These are phyloP conservation scores for Metschnikowia shivogae DNA, from an alignment of 805 yeast species.

Conservation along the genomic window DNA sequence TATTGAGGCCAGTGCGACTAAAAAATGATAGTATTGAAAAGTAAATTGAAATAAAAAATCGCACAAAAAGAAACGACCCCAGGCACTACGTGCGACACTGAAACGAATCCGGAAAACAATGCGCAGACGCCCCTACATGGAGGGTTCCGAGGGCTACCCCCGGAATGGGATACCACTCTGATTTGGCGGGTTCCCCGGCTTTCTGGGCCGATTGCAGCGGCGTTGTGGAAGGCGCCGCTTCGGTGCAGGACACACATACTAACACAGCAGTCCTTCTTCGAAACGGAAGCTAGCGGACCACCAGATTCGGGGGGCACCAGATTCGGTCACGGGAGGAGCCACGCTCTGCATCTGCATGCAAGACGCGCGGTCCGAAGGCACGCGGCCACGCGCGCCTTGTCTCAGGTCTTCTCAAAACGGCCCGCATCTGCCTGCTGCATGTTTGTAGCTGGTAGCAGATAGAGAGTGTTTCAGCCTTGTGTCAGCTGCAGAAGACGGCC, in stretches of 20 bases:
- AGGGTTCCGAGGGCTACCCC: not conserved
- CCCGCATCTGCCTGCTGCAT: too few relatives aligned
- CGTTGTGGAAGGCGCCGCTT: too few relatives aligned
- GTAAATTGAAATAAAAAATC: not conserved
- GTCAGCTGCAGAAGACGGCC: too few relatives aligned
- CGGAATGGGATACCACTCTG: too few relatives aligned
- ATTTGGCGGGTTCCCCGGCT: too few relatives aligned
- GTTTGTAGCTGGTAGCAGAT: too few relatives aligned
- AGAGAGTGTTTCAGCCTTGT: too few relatives aligned
- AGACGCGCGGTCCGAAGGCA: not conserved
- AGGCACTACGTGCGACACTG: slow-evolving; percentile 1
- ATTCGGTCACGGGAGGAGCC: not conserved
- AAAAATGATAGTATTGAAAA: not conserved
- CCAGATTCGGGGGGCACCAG: too few relatives aligned
- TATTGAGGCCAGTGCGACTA: not conserved
- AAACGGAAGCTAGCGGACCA: too few relatives aligned
- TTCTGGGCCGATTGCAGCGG: too few relatives aligned
- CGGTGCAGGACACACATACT: too few relatives aligned
- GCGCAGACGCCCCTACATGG: not conserved
- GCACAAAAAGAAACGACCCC: slow-evolving; percentile 1
- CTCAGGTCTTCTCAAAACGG: not conserved
- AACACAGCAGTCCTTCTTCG: too few relatives aligned
- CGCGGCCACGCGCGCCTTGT: not conserved
- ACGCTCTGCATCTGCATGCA: not conserved
- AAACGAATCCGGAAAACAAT: not conserved